Percentiles rank a stretch among this genome's conserved stretches.
Conservation (phyloP, 2,329 filamentous ascomycete genomes). For the Colletotrichum lindemuthianum region DNA sequence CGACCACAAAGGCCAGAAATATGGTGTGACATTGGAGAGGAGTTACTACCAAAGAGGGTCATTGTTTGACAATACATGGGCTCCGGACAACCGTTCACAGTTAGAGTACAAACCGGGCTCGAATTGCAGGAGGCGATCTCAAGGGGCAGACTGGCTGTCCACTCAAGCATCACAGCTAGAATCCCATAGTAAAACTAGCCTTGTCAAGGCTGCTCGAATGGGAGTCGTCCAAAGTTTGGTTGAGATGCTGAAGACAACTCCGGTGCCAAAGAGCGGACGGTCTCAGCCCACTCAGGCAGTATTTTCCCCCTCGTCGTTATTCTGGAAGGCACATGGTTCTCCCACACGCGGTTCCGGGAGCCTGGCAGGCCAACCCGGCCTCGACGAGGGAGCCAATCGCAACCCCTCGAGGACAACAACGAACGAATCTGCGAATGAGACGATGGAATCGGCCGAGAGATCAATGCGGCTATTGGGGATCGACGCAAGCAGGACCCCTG, state of each 20-base stretch:
- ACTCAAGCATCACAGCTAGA: too few relatives aligned
- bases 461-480: constrained; percentile 13
- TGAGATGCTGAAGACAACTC: background rate
- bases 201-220: too few relatives aligned
- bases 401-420: background rate
- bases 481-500: constrained; percentile 7
- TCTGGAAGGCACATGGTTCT: constrained; percentile 19
- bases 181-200: too few relatives aligned
- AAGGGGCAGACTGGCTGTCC: too few relatives aligned
- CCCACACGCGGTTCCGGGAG: constrained; percentile 15
- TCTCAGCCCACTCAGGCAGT: constrained; percentile 1
- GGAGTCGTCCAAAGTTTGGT: too few relatives aligned
- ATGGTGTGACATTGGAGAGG: too few relatives aligned
- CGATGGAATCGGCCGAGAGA: constrained; percentile 20
- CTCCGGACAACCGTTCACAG: too few relatives aligned
- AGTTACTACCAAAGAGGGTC: too few relatives aligned
- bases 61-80: too few relatives aligned
- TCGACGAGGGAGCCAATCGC: constrained; percentile 31
- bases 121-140: too few relatives aligned
- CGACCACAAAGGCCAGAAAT: too few relatives aligned
- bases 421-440: constrained; percentile 18
- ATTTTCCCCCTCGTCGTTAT: background rate
- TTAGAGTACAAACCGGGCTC: too few relatives aligned
- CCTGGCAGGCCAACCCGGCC: constrained; percentile 12
- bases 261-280: background rate